Percentiles rank a stretch among this genome's conserved stretches.
Conservation (phyloP, 1,139 yeast species). For the Arxiozyma bovina region DNA sequence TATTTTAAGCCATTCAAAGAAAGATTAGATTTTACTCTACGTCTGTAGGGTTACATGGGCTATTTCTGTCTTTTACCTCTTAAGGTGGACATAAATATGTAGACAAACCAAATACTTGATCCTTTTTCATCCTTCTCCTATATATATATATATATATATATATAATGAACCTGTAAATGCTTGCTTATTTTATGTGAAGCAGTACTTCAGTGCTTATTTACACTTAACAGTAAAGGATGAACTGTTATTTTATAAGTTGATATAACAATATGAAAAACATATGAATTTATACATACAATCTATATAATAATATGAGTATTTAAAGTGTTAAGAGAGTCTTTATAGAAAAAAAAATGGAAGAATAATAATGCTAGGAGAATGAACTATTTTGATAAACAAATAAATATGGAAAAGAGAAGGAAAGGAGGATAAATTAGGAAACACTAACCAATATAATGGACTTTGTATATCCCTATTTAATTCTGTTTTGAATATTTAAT, state of each 20-base stretch:
- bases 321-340: neutral
- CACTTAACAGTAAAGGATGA: no score
- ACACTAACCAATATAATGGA: neutral
- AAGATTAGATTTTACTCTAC: neutral
- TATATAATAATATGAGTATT: no score
- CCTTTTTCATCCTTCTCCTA: no score
- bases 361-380: neutral
- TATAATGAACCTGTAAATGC: no score
- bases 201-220: no score
- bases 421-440: no score
- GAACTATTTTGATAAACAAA: no score
- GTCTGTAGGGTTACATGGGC: no score
- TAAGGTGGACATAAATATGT: neutral
- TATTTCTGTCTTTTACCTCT: neutral
- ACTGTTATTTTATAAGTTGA: neutral
- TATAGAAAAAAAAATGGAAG: neutral
- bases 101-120: neutral
- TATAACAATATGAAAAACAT: neutral
- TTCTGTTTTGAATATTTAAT: neutral
- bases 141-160: no score
- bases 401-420: no score
- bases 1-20: constrained; percentile 38
- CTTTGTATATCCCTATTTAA: no score
- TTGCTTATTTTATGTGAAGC: no score
- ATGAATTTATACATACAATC: neutral